These are phyloP conservation scores for Bathelium albidoporum DNA, from an alignment of 495 filamentous ascomycete species.

Conservation along the genomic window DNA sequence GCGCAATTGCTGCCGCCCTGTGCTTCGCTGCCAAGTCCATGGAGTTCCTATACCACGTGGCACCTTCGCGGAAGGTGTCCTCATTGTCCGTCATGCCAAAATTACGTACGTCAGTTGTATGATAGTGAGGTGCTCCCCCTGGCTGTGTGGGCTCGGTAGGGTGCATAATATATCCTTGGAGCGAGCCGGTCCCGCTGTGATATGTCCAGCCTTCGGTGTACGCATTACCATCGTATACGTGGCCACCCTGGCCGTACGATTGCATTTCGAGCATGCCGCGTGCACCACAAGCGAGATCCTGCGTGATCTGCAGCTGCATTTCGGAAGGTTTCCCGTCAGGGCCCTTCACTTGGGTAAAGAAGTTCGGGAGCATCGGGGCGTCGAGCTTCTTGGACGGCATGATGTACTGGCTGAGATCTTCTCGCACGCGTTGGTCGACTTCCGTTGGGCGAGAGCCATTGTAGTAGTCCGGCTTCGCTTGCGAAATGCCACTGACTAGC, in stretches of 20 bases:
- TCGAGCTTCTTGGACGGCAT: background rate
- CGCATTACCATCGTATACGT: conserved; percentile 10
- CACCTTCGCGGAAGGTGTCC: conserved; percentile 29
- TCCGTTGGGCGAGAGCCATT: conserved; percentile 3
- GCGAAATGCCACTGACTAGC: background rate
- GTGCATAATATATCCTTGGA: conserved; percentile 10
- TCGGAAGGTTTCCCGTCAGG: conserved; percentile 4
- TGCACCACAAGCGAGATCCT: conserved; percentile 7
- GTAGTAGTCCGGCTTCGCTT: conserved; percentile 8
- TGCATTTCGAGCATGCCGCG: conserved; percentile 9
- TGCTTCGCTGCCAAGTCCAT: conserved; percentile 30
- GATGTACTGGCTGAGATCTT: conserved; percentile 7
- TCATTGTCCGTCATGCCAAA: conserved; percentile 24
- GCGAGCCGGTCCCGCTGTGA: background rate
- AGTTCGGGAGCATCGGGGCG: conserved; percentile 7
- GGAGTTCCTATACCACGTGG: conserved; percentile 30
- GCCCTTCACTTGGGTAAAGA: conserved; percentile 9
- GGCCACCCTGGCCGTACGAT: background rate
- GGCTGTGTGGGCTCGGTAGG: conserved; percentile 8
- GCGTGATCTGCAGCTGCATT: conserved; percentile 5
- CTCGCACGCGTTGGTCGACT: conserved; percentile 3
- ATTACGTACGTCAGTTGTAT: conserved; percentile 32
- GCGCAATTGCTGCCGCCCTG: background rate
- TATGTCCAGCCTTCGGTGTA: conserved; percentile 8
- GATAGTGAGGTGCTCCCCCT: conserved; percentile 26